phyloP scores from a whole-genome alignment of 495 filamentous ascomycete species.

The Thermochaetoides thermophila region DNA sequence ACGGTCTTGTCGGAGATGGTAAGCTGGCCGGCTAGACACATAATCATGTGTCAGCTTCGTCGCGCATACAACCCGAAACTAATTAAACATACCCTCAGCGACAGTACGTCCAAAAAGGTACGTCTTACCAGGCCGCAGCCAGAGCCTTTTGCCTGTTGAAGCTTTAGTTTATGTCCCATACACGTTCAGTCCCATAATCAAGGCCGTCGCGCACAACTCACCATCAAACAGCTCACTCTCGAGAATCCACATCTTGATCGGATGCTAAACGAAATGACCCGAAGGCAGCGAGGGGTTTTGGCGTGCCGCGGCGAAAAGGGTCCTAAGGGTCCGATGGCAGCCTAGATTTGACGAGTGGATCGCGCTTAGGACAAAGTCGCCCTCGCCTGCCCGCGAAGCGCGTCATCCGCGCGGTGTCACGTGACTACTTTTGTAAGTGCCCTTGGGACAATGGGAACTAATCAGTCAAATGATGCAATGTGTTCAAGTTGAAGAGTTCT shows the following conservation, averaged over 20 bases:
- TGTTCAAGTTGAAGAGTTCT: too few relatives aligned
- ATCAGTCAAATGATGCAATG: too few relatives aligned
- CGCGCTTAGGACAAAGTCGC: too few relatives aligned
- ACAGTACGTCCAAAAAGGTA: conserved; percentile 62
- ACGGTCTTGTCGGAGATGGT: conserved; percentile 58
- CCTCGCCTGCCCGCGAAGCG: neutral
- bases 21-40: conserved; percentile 33
- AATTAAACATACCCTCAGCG: conserved; percentile 31
- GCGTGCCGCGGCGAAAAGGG: too few relatives aligned
- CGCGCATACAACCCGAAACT: neutral
- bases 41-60: neutral
- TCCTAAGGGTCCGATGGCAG: too few relatives aligned
- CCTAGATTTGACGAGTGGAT: too few relatives aligned
- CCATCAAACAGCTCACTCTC: conserved; percentile 39
- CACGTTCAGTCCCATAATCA: neutral
- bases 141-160: conserved; percentile 50
- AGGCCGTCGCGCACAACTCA: conserved; percentile 20
- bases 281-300: neutral
- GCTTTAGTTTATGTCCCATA: too few relatives aligned
- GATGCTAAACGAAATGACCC: neutral
- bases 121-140: conserved; percentile 68
- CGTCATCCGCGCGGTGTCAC: conserved; percentile 7
- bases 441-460: too few relatives aligned
- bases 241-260: conserved; percentile 53
- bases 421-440: too few relatives aligned